Evolutionary conservation across 75 land plant genomes (phyloP).

Genomic region (Cupressus sempervirens): DNA sequence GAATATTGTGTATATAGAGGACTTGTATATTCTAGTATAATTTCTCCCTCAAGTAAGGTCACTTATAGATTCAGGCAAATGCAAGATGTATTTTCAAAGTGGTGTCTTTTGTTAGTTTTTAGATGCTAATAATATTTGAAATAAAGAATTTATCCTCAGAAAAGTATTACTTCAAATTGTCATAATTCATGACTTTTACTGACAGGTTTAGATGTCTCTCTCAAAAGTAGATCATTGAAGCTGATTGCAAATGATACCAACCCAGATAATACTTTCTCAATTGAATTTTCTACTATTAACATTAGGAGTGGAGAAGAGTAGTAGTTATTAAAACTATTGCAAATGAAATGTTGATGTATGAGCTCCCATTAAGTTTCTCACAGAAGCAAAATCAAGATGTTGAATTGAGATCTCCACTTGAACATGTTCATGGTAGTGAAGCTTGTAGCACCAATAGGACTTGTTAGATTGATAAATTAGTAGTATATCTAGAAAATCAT

Average conservation of each 20-base stretch:
- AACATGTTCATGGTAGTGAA: slow-evolving; percentile 26
- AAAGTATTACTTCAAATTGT: not conserved
- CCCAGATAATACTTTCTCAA: not conserved
- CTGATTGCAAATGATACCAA: not conserved
- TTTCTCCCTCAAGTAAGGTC: slow-evolving; percentile 23
- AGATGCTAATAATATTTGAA: not conserved
- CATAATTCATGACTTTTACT: not conserved
- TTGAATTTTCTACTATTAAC: not conserved
- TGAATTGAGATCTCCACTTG: slow-evolving; percentile 46
- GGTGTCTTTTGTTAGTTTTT: not conserved
- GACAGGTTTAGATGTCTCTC: not conserved
- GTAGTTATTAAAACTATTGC: not conserved
- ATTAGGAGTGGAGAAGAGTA: not conserved
- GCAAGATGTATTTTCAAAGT: not conserved
- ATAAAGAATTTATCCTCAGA: not conserved
- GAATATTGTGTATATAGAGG: slow-evolving; percentile 97
- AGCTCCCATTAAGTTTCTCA: slow-evolving; percentile 17
- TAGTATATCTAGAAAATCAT: slow-evolving; percentile 28
- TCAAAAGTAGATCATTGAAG: not conserved
- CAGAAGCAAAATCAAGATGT: slow-evolving; percentile 20
- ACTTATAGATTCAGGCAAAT: not conserved
- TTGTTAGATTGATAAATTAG: slow-evolving; percentile 15
- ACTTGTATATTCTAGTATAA: slow-evolving; percentile 48
- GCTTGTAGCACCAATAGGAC: slow-evolving; percentile 86
- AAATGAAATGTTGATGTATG: slow-evolving; percentile 16